phyloP scores from a whole-genome alignment of 1,284 basidiomycete species.

The Pisolithus thermaeus region DNA sequence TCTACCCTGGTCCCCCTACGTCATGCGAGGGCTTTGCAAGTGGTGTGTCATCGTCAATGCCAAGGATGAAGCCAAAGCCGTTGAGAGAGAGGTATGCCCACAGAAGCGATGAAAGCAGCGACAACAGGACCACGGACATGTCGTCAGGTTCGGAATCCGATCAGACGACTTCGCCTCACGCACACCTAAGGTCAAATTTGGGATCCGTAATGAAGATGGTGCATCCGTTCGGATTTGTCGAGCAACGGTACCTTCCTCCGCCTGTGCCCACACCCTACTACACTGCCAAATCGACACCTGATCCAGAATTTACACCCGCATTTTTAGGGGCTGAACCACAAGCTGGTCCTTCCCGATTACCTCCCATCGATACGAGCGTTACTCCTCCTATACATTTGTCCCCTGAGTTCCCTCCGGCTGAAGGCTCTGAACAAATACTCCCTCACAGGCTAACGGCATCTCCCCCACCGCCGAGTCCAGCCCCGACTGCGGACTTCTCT shows the following conservation, averaged over 20 bases:
- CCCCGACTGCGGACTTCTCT: constrained; percentile 42
- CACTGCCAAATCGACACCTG: constrained; percentile 28
- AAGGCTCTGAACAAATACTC: constrained; percentile 1
- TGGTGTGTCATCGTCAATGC: constrained; percentile 9
- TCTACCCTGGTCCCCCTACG: neutral
- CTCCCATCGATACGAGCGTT: constrained; percentile 15
- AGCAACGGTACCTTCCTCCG: constrained; percentile 18
- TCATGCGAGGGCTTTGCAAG: constrained; percentile 1
- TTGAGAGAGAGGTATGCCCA: neutral
- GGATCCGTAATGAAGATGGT: constrained; percentile 9
- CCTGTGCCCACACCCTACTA: constrained; percentile 27
- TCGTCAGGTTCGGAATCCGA: constrained; percentile 19
- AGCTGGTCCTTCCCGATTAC: constrained; percentile 27
- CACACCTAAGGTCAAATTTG: constrained; percentile 6
- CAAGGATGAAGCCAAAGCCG: constrained; percentile 2
- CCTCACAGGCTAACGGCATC: constrained; percentile 6
- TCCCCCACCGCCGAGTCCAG: constrained; percentile 37
- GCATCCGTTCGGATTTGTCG: constrained; percentile 3
- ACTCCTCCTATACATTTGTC: constrained; percentile 4
- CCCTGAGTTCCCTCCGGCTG: constrained; percentile 6
- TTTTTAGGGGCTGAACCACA: constrained; percentile 10
- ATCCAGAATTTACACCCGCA: constrained; percentile 14
- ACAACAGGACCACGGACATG: constrained; percentile 1
- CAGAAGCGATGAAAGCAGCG: neutral
- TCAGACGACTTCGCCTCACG: constrained; percentile 11